A percentile compares a stretch with the other conserved stretches of the same genome.
phyloP scores from a whole-genome alignment of 768 basidiomycete genomes.

The Lyophyllum decastes region DNA sequence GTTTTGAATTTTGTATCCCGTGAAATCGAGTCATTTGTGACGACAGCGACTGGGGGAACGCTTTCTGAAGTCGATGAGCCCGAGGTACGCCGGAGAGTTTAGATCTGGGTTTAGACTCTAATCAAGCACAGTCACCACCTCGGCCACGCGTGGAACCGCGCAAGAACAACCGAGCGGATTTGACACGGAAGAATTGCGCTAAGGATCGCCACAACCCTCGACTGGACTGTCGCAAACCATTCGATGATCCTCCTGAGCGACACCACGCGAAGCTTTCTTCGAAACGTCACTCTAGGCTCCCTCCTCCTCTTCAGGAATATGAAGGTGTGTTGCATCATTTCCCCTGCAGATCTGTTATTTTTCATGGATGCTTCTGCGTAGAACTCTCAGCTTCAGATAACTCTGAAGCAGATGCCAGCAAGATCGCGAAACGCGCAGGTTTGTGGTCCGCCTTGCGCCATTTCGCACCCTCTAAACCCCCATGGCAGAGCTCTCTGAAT shows the following conservation, averaged over 20 bases:
- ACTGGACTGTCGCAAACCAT: neutral
- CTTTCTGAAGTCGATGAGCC: conserved; percentile 15
- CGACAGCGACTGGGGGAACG: conserved; percentile 57
- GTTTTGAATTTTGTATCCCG: conserved; percentile 71
- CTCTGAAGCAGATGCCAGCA: neutral
- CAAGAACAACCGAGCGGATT: conserved; percentile 1
- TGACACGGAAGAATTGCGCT: neutral
- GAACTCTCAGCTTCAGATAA: neutral
- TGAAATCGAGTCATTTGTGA: conserved; percentile 72
- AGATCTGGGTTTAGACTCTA: neutral
- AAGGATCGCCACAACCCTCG: neutral
- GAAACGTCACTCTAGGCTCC: conserved; percentile 9
- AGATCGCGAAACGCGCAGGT: conserved; percentile 2
- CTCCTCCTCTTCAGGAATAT: conserved; percentile 2
- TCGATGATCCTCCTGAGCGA: neutral
- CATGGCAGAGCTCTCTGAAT: conserved; percentile 19
- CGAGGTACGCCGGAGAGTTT: conserved; percentile 2
- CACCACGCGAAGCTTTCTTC: neutral
- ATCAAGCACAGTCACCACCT: neutral
- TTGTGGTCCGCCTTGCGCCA: neutral
- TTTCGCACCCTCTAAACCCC: neutral
- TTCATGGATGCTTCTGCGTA: neutral
- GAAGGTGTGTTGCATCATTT: neutral
- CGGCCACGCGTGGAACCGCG: conserved; percentile 2
- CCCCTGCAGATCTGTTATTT: neutral